A percentile compares a stretch with the other conserved stretches of the same genome.
phyloP scores from a whole-genome alignment of 1,284 basidiomycete species.

The Cystobasidium sp. region DNA sequence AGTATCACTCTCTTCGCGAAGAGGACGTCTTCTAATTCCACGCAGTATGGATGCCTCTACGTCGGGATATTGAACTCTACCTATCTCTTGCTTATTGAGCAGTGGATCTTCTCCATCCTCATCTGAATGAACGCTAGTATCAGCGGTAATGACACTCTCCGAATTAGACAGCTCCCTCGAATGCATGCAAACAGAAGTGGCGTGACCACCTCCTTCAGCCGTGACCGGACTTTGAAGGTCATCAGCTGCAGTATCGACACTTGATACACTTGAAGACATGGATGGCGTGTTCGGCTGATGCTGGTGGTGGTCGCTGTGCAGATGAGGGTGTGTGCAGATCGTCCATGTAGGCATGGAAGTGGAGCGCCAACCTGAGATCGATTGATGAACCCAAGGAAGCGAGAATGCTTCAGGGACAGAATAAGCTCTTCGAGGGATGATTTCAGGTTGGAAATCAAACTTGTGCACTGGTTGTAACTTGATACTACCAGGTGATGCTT shows the following conservation, averaged over 20 bases:
- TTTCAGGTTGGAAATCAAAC: background rate
- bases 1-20: too few species aligned
- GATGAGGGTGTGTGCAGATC: background rate
- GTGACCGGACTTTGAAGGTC: background rate
- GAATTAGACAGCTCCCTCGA: background rate
- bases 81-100: background rate
- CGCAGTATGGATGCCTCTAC: background rate
- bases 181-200: constrained; percentile 1
- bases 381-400: background rate
- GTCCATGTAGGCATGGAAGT: constrained; percentile 11
- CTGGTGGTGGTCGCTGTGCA: background rate
- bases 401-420: constrained; percentile 8
- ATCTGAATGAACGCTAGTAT: background rate
- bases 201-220: background rate
- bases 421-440: constrained; percentile 4
- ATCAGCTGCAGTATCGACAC: background rate
- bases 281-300: background rate
- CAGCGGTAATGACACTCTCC: constrained; percentile 12
- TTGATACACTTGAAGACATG: background rate
- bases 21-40: too few species aligned
- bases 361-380: background rate
- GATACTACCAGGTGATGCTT: background rate
- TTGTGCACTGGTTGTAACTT: background rate
- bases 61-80: background rate
- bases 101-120: background rate